Base-by-base conservation (phyloP, 306 rosid species). In the Sechiopsis laciniata region DNA sequence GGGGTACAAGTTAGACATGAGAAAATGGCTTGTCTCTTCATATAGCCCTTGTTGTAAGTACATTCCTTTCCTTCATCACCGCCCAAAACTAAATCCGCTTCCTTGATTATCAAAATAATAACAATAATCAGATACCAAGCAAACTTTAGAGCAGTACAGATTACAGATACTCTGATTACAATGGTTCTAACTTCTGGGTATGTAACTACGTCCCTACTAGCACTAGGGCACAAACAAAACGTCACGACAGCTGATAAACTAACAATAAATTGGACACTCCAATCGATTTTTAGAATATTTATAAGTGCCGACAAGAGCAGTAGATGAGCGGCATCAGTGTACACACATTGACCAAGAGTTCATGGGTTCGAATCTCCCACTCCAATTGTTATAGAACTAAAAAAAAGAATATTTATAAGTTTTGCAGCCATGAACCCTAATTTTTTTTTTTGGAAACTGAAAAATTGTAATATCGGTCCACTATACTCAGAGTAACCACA, bases 51-150 rank as follows among this genome's bases (percentile, higher is more conserved):
- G 74, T 55, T 84, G 68, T 91, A 91, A 80, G 99, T 95, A 81
- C 99, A 95, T 78, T 91, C 99, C 81, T 89, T 89, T 72, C 99
- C 99, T 77, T 91, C 97, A 65, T 95, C 99, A 3, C 99, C 97
- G 42, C 99, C 99, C 82, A 95, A 80, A 85, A 95, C 89, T 69
- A 95, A 84, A 84, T 95, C 99, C 52, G 89, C 99, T 85, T 85
- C 97, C 99, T 95, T 24, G 26, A 20, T 32, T 42, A 11, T 72
- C 13, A 71, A 10, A 21, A 57, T 21, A 5, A 57, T 32, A 37
- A 32, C 2, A 12, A 17, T 26, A 37, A 72, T 42, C 52, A 52
- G 16, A 71, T 48, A 15, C 40, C 74, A 50, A 2, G 22, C 21
- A 50, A 40, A 77, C 20, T 68, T 68, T 7, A 68, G 61, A 53